Evolutionary conservation across 1,139 yeast genomes (phyloP), one percentile per base, ranked within the genome.

Genomic region (Casaregolazyma lundiana): DNA sequence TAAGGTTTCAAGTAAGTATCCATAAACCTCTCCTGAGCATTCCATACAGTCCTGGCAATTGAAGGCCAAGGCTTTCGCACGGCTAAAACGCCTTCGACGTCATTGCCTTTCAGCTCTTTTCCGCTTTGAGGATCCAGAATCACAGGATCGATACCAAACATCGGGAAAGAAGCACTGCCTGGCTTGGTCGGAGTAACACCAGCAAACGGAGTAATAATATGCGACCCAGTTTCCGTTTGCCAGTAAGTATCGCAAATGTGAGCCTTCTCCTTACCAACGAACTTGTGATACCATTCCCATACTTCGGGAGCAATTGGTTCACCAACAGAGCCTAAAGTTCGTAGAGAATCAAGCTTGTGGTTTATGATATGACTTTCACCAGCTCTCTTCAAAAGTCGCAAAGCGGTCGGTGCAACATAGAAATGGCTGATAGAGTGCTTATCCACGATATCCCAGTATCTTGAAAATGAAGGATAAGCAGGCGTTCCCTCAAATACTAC

Each of bases 191-290:
- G 95, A 49, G 87, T 80, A 38, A 86, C 81, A 67, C 97, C 97
- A 32, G 97, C 96, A 60, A 90, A 71, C 59, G 97, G 96, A 37
- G 97, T 90, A 67, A 90, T 87, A 65, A 92, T 78, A 67, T 90
- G 97, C 41, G 96, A 84, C 50, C 98, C 98, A 16, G 95, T 84
- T 72, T 90, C 98, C 18, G 97, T 90, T 74, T 90, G 97, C 97
- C 97, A 90, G 77, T 89, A 88, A 43, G 97, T 90, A 71, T 90
- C 98, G 64, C 90, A 78, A 56, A 90, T 53, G 38, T 78, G 79
- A 68, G 96, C 87, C 64, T 85, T 79, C 50, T 81, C 80, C 66
- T 87, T 85, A 64, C 95, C 96, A 58, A 86, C 79, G 55, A 80
- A 73, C 54, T 84, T 87, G 59, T 80, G 81, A 66, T 84, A 86